Conservation (phyloP, 2,329 filamentous ascomycete species). For the Ambrosiella xylebori region DNA sequence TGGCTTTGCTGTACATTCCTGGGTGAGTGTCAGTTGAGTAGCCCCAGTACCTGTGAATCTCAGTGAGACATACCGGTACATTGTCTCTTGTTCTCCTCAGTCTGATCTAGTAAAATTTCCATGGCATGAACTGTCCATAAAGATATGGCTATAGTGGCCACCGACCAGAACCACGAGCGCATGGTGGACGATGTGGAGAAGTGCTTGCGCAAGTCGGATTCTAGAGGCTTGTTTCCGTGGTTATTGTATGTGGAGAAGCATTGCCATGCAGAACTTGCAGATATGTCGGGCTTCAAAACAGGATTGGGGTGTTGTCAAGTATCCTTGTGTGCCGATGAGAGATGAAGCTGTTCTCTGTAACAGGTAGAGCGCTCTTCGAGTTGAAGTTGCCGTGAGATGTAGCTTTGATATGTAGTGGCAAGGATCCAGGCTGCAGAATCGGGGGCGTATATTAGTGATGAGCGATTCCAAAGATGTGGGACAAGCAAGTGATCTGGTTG, state of each 20-base stretch:
- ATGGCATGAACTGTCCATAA: conserved; percentile 36
- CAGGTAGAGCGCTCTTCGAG: too few relatives aligned
- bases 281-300: too few relatives aligned
- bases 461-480: neutral
- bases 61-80: conserved; percentile 34
- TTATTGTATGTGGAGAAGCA: too few relatives aligned
- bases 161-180: conserved; percentile 12
- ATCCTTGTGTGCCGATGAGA: too few relatives aligned
- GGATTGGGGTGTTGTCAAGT: too few relatives aligned
- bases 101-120: conserved; percentile 48
- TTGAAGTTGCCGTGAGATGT: too few relatives aligned
- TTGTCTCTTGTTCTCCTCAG: conserved; percentile 60
- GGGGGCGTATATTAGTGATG: neutral
- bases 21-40: conserved; percentile 19
- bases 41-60: too few relatives aligned
- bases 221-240: neutral
- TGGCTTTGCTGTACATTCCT: conserved; percentile 83
- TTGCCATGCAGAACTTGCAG: too few relatives aligned
- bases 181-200: neutral
- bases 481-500: too few relatives aligned
- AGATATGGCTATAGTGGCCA: conserved; percentile 30
- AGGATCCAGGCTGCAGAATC: neutral
- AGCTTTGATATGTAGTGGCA: neutral
- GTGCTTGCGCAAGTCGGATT: too few relatives aligned
- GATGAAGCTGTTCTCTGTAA: too few relatives aligned